phyloP scores from a whole-genome alignment of 2,329 filamentous ascomycete species.

The Scedosporium minutisporum region DNA sequence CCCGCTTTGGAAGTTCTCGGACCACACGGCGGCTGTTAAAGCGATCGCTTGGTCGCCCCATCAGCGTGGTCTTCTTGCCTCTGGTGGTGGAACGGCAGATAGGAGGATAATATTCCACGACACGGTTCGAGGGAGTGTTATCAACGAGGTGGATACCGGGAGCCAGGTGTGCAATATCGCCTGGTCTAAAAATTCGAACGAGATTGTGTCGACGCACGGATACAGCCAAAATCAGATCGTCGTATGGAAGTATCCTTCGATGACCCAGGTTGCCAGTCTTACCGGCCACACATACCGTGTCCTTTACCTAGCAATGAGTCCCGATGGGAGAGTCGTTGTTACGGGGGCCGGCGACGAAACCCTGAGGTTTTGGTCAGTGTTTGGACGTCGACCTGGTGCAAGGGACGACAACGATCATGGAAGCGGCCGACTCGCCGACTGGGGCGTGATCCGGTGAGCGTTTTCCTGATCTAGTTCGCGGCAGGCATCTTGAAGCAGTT shows the following conservation, averaged over 20 bases:
- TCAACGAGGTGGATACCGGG: slow-evolving; percentile 89
- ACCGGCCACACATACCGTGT: slow-evolving; percentile 97
- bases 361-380: slow-evolving; percentile 91
- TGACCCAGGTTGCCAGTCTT: slow-evolving; percentile 91
- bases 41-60: slow-evolving; percentile 97
- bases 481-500: background rate
- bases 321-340: slow-evolving; percentile 85
- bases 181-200: slow-evolving; percentile 96
- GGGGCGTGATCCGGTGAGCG: slow-evolving; percentile 67
- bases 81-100: slow-evolving; percentile 90
- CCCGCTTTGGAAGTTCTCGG: slow-evolving; percentile 85
- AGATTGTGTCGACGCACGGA: slow-evolving; percentile 93
- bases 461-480: background rate
- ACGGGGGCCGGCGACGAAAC: slow-evolving; percentile 97
- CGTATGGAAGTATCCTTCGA: slow-evolving; percentile 97
- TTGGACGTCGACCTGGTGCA: slow-evolving; percentile 69
- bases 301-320: slow-evolving; percentile 93
- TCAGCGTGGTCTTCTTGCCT: slow-evolving; percentile 86
- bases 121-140: slow-evolving; percentile 68
- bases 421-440: slow-evolving; percentile 58
- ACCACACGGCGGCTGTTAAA: slow-evolving; percentile 93
- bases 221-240: slow-evolving; percentile 98
- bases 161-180: slow-evolving; percentile 98
- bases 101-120: slow-evolving; percentile 98
- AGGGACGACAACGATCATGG: slow-evolving; percentile 56